Percentiles rank a stretch among this genome's conserved stretches.
phyloP scores from a whole-genome alignment of 2,329 filamentous ascomycete species.

The Xylariomycetidae sp. region DNA sequence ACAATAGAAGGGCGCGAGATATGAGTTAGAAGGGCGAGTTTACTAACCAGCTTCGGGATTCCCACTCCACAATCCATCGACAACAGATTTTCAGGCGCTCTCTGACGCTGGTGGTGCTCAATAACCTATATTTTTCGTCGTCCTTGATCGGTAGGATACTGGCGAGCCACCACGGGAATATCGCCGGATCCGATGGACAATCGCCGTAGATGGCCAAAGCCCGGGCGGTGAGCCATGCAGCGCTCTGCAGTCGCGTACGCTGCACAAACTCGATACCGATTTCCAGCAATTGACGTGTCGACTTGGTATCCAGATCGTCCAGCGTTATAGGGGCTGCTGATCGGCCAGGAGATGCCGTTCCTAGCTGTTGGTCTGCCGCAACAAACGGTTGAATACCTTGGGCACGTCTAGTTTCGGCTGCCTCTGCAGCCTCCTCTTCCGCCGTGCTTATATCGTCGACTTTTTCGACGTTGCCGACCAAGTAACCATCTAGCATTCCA shows the following conservation, averaged over 20 bases:
- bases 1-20: slow-evolving; percentile 1
- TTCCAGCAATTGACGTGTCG: slow-evolving; percentile 67
- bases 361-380: slow-evolving; percentile 8
- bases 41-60: slow-evolving; percentile 66
- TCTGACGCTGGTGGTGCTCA: slow-evolving; percentile 70
- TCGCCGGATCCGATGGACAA: slow-evolving; percentile 68
- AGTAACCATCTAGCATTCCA: slow-evolving; percentile 68
- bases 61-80: slow-evolving; percentile 70
- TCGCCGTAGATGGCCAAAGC: slow-evolving; percentile 73
- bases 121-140: slow-evolving; percentile 71
- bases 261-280: slow-evolving; percentile 63
- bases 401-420: slow-evolving; percentile 51
- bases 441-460: slow-evolving; percentile 77
- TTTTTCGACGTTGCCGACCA: slow-evolving; percentile 69
- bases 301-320: slow-evolving; percentile 48
- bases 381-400: slow-evolving; percentile 18
- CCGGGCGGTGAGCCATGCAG: slow-evolving; percentile 69
- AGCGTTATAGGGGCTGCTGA: slow-evolving; percentile 9
- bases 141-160: slow-evolving; percentile 74
- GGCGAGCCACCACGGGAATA: slow-evolving; percentile 89
- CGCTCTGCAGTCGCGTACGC: slow-evolving; percentile 63
- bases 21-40: slow-evolving; percentile 2
- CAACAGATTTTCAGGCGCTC: slow-evolving; percentile 80
- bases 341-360: slow-evolving; percentile 8
- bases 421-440: slow-evolving; percentile 75